A percentile compares a stretch with the other conserved stretches of the same genome.
phyloP scores from a whole-genome alignment of 2,329 filamentous ascomycete genomes.

The Penicillium sp. region DNA sequence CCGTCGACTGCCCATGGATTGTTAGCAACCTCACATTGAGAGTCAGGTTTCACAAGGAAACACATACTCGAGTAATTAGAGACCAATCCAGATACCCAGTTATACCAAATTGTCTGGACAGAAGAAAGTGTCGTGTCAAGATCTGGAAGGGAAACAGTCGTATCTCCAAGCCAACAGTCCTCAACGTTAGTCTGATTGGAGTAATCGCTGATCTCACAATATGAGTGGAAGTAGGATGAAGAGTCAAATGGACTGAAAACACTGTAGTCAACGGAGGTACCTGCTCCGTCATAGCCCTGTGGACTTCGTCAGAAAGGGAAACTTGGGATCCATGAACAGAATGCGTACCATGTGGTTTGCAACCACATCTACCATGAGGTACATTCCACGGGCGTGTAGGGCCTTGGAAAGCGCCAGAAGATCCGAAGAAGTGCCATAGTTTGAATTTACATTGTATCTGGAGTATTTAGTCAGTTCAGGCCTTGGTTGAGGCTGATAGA shows the following conservation, averaged over 20 bases:
- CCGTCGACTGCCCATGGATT: constrained; percentile 47
- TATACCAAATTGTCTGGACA: constrained; percentile 55
- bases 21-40: neutral
- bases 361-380: constrained; percentile 64
- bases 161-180: constrained; percentile 58
- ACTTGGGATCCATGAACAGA: neutral
- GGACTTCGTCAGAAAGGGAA: constrained; percentile 11
- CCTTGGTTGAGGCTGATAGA: neutral
- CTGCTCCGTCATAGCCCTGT: constrained; percentile 50
- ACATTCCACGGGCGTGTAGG: constrained; percentile 60
- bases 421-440: constrained; percentile 62
- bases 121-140: constrained; percentile 56
- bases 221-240: constrained; percentile 61
- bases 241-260: constrained; percentile 58
- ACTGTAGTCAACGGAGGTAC: constrained; percentile 55
- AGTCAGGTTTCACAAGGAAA: no score
- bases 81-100: constrained; percentile 63
- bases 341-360: constrained; percentile 23
- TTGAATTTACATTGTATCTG: constrained; percentile 56
- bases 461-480: neutral
- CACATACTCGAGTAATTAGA: constrained; percentile 62
- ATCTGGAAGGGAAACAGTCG: constrained; percentile 63
- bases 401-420: constrained; percentile 59
- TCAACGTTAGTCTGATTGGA: constrained; percentile 49
- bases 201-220: constrained; percentile 59